Conservation (phyloP, 176 grass and related monocot species). For the Calamus simplicifolius region DNA sequence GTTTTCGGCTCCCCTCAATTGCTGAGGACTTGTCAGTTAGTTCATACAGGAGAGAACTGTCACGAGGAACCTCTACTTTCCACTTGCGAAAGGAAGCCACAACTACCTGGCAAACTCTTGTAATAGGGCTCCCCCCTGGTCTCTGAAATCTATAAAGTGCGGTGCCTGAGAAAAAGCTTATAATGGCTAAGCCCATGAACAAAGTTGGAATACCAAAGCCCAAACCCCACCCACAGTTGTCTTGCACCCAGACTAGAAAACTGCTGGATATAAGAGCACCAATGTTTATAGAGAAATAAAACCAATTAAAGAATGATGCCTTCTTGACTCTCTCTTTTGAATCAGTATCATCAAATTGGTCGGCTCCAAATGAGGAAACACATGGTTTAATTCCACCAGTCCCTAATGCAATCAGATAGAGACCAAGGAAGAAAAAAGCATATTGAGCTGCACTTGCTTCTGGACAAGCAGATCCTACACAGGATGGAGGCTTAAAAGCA, state of each 20-base stretch:
- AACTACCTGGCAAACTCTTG: conserved; percentile 66
- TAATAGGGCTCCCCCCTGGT: conserved; percentile 77
- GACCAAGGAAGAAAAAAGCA: conserved; percentile 69
- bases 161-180: conserved; percentile 81
- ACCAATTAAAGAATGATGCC: conserved; percentile 93
- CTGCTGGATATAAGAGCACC: conserved; percentile 86
- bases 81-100: conserved; percentile 69
- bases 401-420: conserved; percentile 78
- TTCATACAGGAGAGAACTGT: conserved; percentile 58
- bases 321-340: conserved; percentile 61
- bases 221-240: conserved; percentile 74
- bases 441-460: conserved; percentile 55
- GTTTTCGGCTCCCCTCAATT: conserved; percentile 78
- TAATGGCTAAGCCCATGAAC: conserved; percentile 76
- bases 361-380: conserved; percentile 79
- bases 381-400: conserved; percentile 91
- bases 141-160: conserved; percentile 77
- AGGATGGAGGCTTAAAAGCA: conserved; percentile 55
- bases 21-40: conserved; percentile 52
- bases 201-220: conserved; percentile 82
- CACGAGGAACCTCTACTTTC: conserved; percentile 38
- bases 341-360: conserved; percentile 95
- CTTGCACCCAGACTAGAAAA: conserved; percentile 90
- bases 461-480: conserved; percentile 66
- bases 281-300: conserved; percentile 89